Percentiles rank a stretch among this genome's conserved stretches.
Evolutionary conservation across 2,329 filamentous ascomycete genomes (phyloP).

Genomic region (Epichloe gansuensis): DNA sequence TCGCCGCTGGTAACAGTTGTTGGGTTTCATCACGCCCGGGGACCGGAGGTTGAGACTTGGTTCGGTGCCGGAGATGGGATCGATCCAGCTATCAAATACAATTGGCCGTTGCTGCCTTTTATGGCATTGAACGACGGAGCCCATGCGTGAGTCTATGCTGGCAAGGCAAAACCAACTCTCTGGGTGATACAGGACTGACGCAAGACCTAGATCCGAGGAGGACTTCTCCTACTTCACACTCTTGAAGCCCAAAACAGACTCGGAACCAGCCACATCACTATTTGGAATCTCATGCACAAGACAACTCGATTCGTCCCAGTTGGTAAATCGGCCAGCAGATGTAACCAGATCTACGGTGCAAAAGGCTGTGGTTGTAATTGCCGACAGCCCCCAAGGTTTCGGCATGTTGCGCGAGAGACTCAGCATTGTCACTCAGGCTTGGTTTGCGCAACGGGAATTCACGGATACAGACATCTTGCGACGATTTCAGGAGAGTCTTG

Average conservation of each 20-base stretch:
- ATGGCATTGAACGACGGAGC: slow-evolving; percentile 95
- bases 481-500: slow-evolving; percentile 82
- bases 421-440: slow-evolving; percentile 81
- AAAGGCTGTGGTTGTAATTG: slow-evolving; percentile 93
- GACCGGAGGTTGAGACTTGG: slow-evolving; percentile 89
- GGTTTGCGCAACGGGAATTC: slow-evolving; percentile 94
- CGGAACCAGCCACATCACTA: slow-evolving; percentile 58
- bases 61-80: slow-evolving; percentile 61
- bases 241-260: slow-evolving; percentile 44
- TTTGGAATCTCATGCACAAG: slow-evolving; percentile 95
- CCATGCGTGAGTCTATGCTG: slow-evolving; percentile 56
- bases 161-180: neutral
- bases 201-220: slow-evolving; percentile 55
- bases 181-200: neutral
- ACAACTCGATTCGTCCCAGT: slow-evolving; percentile 67
- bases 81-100: slow-evolving; percentile 72
- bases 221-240: slow-evolving; percentile 99
- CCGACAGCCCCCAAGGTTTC: slow-evolving; percentile 79
- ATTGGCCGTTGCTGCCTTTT: slow-evolving; percentile 86
- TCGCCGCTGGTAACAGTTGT: slow-evolving; percentile 65
- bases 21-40: slow-evolving; percentile 73
- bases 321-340: slow-evolving; percentile 69
- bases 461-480: slow-evolving; percentile 79
- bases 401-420: slow-evolving; percentile 82
- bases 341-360: slow-evolving; percentile 97